These are phyloP conservation scores for Cardamine occulta DNA, from an alignment of 345 rosid genomes.

Conservation along the genomic window DNA sequence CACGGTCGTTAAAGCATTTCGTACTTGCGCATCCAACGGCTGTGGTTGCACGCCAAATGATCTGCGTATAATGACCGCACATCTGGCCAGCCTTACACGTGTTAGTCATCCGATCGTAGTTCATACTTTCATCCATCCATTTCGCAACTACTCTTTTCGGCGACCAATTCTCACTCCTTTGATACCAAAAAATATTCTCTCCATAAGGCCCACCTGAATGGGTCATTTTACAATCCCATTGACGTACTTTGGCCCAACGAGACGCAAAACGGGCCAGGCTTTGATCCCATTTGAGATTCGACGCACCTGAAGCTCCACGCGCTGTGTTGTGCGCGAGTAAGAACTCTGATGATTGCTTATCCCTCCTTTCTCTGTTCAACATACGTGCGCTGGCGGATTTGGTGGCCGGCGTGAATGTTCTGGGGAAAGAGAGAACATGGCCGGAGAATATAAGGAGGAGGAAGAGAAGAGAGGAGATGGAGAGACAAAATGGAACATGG, in stretches of 20 bases:
- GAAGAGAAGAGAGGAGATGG: slow-evolving; percentile 11
- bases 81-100: slow-evolving; percentile 34
- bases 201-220: slow-evolving; percentile 52
- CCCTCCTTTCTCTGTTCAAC: slow-evolving; percentile 8
- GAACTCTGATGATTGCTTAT: slow-evolving; percentile 32
- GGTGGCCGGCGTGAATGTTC: neutral
- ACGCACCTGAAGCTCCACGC: slow-evolving; percentile 36
- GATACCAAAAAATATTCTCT: slow-evolving; percentile 60
- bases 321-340: slow-evolving; percentile 48
- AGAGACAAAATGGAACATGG: slow-evolving; percentile 13
- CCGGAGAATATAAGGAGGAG: slow-evolving; percentile 12
- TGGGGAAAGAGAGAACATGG: neutral
- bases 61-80: slow-evolving; percentile 68
- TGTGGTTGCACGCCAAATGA: slow-evolving; percentile 48
- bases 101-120: slow-evolving; percentile 33
- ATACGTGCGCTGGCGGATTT: neutral
- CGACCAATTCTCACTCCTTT: slow-evolving; percentile 39
- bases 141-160: slow-evolving; percentile 44
- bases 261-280: slow-evolving; percentile 41
- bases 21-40: slow-evolving; percentile 48
- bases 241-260: slow-evolving; percentile 26
- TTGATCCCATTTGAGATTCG: slow-evolving; percentile 49
- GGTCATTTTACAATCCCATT: slow-evolving; percentile 51
- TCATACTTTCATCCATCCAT: slow-evolving; percentile 46
- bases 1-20: slow-evolving; percentile 37